Percentiles rank a stretch among this genome's conserved stretches.
Evolutionary conservation across 345 rosid genomes (phyloP).

Genomic region (Salix brachista): DNA sequence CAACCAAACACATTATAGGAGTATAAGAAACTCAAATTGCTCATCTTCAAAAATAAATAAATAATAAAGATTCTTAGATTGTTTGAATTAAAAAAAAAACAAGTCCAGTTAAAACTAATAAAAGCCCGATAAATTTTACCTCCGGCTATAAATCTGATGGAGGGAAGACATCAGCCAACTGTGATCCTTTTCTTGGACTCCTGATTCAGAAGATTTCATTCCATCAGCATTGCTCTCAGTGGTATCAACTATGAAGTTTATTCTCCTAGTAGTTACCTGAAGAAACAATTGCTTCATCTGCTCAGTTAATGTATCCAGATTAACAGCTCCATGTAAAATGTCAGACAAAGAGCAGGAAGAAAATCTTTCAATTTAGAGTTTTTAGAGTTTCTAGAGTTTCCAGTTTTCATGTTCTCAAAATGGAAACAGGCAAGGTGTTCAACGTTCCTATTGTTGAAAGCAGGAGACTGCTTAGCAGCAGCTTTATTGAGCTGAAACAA

Average conservation of each 20-base stretch:
- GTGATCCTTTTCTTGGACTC: constrained; percentile 67
- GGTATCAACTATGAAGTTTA: constrained; percentile 79
- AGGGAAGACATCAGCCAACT: constrained; percentile 88
- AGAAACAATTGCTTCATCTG: constrained; percentile 6
- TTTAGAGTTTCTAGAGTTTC: background rate
- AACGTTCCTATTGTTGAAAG: background rate
- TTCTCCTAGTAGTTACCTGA: constrained; percentile 86
- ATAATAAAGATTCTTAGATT: background rate
- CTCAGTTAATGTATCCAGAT: background rate
- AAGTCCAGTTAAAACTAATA: background rate
- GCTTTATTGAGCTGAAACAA: background rate
- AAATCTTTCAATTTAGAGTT: too few species aligned
- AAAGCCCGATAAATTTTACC: constrained; percentile 37
- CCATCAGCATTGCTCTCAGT: constrained; percentile 47
- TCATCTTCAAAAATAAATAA: background rate
- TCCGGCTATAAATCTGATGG: constrained; percentile 91
- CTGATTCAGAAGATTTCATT: constrained; percentile 42
- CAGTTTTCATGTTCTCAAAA: constrained; percentile 4
- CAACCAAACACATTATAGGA: background rate
- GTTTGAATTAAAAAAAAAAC: background rate
- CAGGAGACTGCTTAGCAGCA: background rate
- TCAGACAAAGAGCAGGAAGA: too few species aligned
- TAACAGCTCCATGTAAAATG: background rate
- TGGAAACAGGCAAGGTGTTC: constrained; percentile 2
- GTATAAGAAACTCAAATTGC: constrained; percentile 5